Percentiles rank a stretch among this genome's conserved stretches.
phyloP scores from a whole-genome alignment of 768 basidiomycete species.

The Boletus speciosus region DNA sequence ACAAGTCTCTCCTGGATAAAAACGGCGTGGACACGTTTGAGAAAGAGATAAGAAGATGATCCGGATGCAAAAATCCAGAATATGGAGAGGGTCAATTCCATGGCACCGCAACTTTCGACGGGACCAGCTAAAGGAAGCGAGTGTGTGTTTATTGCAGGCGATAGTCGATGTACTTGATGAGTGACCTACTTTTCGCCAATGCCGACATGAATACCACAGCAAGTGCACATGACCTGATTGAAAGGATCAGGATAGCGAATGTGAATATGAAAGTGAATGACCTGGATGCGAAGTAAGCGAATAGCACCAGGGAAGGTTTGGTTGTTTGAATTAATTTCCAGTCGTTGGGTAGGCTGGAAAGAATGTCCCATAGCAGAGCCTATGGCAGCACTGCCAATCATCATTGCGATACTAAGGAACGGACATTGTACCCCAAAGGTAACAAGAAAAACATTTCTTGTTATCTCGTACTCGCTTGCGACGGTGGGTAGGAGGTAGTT shows the following conservation, averaged over 20 bases:
- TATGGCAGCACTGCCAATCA: conserved; percentile 4
- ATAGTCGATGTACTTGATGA: background rate
- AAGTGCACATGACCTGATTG: conserved; percentile 17
- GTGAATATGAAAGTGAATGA: background rate
- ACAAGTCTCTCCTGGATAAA: conserved; percentile 23
- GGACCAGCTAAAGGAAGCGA: conserved; percentile 19
- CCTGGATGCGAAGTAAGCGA: conserved; percentile 26
- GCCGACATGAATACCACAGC: conserved; percentile 14
- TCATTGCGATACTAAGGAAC: background rate
- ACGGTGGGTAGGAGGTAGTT: conserved; percentile 23
- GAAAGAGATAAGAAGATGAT: conserved; percentile 35
- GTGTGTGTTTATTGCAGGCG: background rate
- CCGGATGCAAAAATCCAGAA: conserved; percentile 22
- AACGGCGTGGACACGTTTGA: conserved; percentile 37
- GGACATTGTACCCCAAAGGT: conserved; percentile 17
- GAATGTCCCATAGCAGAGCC: conserved; percentile 27
- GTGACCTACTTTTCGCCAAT: conserved; percentile 19
- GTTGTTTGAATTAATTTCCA: conserved; percentile 15
- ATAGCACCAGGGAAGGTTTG: conserved; percentile 13
- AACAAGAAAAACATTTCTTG: conserved; percentile 17
- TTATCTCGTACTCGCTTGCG: conserved; percentile 19
- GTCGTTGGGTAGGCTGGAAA: conserved; percentile 22
- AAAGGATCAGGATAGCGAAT: conserved; percentile 2
- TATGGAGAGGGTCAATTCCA: conserved; percentile 13
- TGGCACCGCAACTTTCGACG: conserved; percentile 15